Evolutionary conservation across 1,139 yeast species (phyloP), one percentile per base, ranked within the genome.

Genomic region (Pichia sp.): DNA sequence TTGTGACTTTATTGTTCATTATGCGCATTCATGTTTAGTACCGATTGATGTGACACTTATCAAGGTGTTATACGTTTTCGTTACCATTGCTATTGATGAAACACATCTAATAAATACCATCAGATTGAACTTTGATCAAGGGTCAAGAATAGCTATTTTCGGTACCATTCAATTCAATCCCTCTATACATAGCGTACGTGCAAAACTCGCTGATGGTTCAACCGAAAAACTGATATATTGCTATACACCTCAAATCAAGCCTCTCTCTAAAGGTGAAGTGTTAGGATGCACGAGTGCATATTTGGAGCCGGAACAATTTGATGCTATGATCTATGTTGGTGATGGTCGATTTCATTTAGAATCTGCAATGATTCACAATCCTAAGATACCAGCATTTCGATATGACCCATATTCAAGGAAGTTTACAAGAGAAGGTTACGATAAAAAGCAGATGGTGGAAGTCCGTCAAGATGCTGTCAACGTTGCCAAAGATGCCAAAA

Each of bases 151-250:
- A 45, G 97, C 97, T 0, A 76, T 90, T 10, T 95, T 93, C 64
- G 96, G 98, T 45, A 95, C 99, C 5, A 95, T 93, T 66, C 99
- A 93, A 69, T 93, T 93, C 73, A 95, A 95, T 67, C 97, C 97
- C 15, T 85, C 97, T 0, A 82, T 93, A 26, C 98, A 93, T 68
- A 82, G 89, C 52, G 79, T 90, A 19, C 81, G 82, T 61, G 81
- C 80, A 45, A 82, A 80, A 55, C 70, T 87, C 32, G 81, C 79
- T 49, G 71, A 70, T 51, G 62, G 63, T 1, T 79, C 78, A 31
- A 74, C 80, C 4, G 72, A 68, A 41, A 75, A 75, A 52, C 77
- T 86, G 50, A 70, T 86, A 4, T 84, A 80, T 67, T 76, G 89
- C 5, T 78, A 83, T 4, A 88, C 98, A 1, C 98, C 99, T 0